Evolutionary conservation across 2,329 filamentous ascomycete genomes (phyloP).

Genomic region (Pezicula radicicola): DNA sequence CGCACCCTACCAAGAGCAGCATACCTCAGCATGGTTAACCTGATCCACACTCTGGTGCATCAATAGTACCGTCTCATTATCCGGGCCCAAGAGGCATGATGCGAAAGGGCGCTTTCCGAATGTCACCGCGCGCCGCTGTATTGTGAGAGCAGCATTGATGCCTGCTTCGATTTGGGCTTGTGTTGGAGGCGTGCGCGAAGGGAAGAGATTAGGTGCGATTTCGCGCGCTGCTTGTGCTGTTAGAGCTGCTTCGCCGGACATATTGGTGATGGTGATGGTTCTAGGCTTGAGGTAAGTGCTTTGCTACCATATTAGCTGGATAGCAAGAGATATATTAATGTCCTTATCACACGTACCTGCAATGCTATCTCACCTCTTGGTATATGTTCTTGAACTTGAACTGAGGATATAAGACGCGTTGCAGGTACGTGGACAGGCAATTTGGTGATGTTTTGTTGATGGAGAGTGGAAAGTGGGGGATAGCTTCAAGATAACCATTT

Average conservation of each 20-base stretch:
- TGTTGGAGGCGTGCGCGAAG: constrained; percentile 32
- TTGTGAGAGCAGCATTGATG: constrained; percentile 34
- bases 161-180: constrained; percentile 35
- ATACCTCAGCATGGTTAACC: constrained; percentile 48
- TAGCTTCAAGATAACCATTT: too few species aligned
- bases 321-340: too few species aligned
- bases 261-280: constrained; percentile 3
- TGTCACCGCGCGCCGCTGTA: constrained; percentile 40
- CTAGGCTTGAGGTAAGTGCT: not conserved
- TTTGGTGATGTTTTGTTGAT: not conserved
- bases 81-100: constrained; percentile 43
- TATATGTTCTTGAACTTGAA: not conserved
- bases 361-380: not conserved
- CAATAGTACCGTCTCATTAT: constrained; percentile 45
- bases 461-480: not conserved
- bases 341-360: not conserved
- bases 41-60: constrained; percentile 48
- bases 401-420: not conserved
- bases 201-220: constrained; percentile 30
- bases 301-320: too few species aligned
- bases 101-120: constrained; percentile 48
- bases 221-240: constrained; percentile 18
- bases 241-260: constrained; percentile 23
- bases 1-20: not conserved
- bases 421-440: not conserved